Conservation (phyloP, 257 asterid species). For the Solanum chiquidenum region DNA sequence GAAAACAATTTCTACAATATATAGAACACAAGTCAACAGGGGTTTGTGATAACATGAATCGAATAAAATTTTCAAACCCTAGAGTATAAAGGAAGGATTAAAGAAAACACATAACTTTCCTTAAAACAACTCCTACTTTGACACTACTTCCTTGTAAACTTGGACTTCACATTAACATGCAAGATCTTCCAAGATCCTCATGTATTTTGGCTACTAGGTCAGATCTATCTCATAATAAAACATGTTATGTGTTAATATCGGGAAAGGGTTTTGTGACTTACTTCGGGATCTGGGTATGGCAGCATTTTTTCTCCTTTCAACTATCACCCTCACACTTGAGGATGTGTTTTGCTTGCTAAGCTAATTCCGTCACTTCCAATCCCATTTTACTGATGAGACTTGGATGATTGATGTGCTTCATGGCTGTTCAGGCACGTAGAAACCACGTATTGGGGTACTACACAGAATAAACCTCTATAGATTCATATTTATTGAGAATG, state of each 20-base stretch:
- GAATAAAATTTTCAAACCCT: not conserved
- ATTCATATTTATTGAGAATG: not conserved
- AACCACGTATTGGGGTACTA: not conserved
- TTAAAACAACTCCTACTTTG: not conserved
- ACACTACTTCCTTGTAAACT: not conserved
- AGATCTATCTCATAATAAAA: not conserved
- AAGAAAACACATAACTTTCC: not conserved
- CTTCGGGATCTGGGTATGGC: not conserved
- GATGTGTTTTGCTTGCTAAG: not conserved
- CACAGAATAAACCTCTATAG: not conserved
- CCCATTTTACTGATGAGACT: not conserved
- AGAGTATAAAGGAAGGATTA: not conserved
- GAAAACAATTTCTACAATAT: not conserved
- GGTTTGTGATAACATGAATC: not conserved
- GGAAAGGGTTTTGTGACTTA: not conserved
- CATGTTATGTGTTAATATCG: not conserved
- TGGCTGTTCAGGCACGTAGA: not conserved
- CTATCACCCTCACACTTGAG: not conserved
- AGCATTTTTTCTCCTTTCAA: not conserved
- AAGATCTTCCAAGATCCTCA: not conserved
- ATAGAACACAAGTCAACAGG: not conserved
- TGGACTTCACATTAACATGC: not conserved
- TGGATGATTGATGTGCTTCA: not conserved
- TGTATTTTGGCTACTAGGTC: not conserved
- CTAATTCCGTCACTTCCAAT: not conserved